Evolutionary conservation across 129 eudicot species (phyloP), one percentile per base, ranked within the genome.

Genomic region (sunflower (Helianthus annuus)): DNA sequence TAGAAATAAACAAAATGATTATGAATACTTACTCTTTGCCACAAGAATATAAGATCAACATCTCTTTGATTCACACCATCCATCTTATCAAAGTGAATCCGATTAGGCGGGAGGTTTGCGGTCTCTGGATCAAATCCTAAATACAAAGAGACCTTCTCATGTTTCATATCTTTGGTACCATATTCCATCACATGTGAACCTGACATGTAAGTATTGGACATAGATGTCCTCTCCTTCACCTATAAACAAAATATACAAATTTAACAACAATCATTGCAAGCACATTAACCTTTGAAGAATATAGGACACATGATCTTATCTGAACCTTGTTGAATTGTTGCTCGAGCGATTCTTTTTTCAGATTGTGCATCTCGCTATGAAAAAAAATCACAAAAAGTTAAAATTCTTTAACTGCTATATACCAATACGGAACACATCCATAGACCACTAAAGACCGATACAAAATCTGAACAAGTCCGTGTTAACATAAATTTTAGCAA

Each of bases 161-260:
- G 70, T 55, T 90, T 88, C 10, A 95, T 81, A 42, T 72, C 66
- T 68, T 72, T 86, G 40, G 61, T 84, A 11, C 99, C 99, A 66
- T 94, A 94, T 73, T 94, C 97, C 96, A 86, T 94, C 53, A 90
- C 99, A 82, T 94, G 97, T 38, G 97, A 91, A 73, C 93, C 93
- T 1, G 75, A 52, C 48, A 58, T 82, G 60, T 82, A 94, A 3
- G 90, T 85, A 75, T 90, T 80, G 56, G 51, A 57, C 69, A 90
- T 94, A 13, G 96, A 94, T 29, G 99, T 94, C 59, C 97, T 74
- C 2, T 69, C 59, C 82, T 83, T 94, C 58, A 90, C 98, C 98
- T 93, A 51, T 16, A 13, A 4, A 66, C 24, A 65, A 64, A 13
- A 46, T 36, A 36, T 34, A 44, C 29, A 42, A 46, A 67, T 3